phyloP scores from a whole-genome alignment of 139 green algal genomes.

The Picocystis salinarum region DNA sequence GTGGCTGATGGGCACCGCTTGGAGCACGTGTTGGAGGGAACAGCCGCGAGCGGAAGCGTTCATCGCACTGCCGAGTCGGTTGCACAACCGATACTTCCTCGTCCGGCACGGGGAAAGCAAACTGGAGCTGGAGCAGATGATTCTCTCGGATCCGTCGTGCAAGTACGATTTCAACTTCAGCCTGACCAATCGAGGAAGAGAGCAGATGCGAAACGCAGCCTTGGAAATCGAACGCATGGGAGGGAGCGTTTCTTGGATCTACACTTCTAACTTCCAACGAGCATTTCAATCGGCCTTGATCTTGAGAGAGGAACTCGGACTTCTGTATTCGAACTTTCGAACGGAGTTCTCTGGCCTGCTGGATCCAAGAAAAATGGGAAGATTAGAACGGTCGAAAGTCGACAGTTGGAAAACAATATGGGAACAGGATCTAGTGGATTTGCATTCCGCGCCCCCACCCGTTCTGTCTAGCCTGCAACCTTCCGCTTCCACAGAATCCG shows the following conservation, averaged over 20 bases:
- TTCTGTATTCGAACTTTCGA: constrained; percentile 5
- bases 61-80: constrained; percentile 3
- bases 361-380: constrained; percentile 10
- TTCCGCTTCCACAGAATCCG: constrained; percentile 3
- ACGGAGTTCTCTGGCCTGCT: constrained; percentile 11
- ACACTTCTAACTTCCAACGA: constrained; percentile 11
- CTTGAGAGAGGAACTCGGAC: constrained; percentile 5
- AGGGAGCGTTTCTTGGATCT: constrained; percentile 6
- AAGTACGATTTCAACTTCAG: constrained; percentile 10
- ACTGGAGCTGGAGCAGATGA: not conserved
- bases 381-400: not conserved
- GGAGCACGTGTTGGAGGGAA: too few relatives aligned
- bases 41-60: constrained; percentile 8
- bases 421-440: constrained; percentile 1
- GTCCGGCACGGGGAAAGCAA: constrained; percentile 8
- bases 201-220: constrained; percentile 8
- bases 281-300: constrained; percentile 5
- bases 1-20: too few relatives aligned
- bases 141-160: constrained; percentile 5
- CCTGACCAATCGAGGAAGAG: not conserved
- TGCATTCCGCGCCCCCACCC: constrained; percentile 3
- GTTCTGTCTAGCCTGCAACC: constrained; percentile 4
- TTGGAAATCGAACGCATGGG: not conserved
- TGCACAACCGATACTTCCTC: constrained; percentile 12
- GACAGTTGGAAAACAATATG: constrained; percentile 2